Base-by-base conservation (phyloP, 2,329 filamentous ascomycete genomes). In the Amauroascus verrucosus region DNA sequence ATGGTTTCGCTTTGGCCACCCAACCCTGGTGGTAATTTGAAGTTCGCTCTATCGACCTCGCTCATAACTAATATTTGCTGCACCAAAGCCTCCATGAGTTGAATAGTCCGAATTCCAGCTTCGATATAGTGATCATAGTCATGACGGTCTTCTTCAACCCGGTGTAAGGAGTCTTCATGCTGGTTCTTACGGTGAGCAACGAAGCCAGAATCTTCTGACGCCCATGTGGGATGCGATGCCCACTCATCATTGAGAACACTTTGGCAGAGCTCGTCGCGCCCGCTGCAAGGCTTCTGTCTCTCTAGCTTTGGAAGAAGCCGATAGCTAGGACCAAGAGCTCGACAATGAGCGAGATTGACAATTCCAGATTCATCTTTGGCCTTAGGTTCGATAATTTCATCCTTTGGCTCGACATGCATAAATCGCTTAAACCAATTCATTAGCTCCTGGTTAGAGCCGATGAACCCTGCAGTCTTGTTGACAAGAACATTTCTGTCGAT, bases 81-180 rank as follows among this genome's bases (percentile, higher is more conserved):
- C 1, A 88, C 89, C 55, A 97, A 88, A 0, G 93, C 93, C 67
- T 97, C 91, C 38, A 98, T 81, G 3, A 98, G 82, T 69, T 97
- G 93, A 55, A 98, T 95, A 48, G 93, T 96, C 61, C 95, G 90
- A 56, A 86, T 81, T 64, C 93, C 95, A 7, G 88, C 87, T 71
- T 98, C 93, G 51, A 98, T 97, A 65, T 96, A 93, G 72, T 94
- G 95, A 68, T 98, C 93, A 63, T 98, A 98, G 65, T 98, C 93
- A 65, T 98, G 93, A 3, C 93, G 86, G 68, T 98, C 93, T 70
- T 98, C 93, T 70, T 98, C 93, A 56, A 98, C 96, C 18, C 93
- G 80, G 66, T 98, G 93, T 7, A 98, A 80, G 30, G 86, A 86
- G 69, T 98, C 93, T 68, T 98, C 93, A 59, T 86, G 95, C 52